These are phyloP conservation scores for Talaromyces sp. DNA, from an alignment of 2,329 filamentous ascomycete genomes.

Conservation along the genomic window DNA sequence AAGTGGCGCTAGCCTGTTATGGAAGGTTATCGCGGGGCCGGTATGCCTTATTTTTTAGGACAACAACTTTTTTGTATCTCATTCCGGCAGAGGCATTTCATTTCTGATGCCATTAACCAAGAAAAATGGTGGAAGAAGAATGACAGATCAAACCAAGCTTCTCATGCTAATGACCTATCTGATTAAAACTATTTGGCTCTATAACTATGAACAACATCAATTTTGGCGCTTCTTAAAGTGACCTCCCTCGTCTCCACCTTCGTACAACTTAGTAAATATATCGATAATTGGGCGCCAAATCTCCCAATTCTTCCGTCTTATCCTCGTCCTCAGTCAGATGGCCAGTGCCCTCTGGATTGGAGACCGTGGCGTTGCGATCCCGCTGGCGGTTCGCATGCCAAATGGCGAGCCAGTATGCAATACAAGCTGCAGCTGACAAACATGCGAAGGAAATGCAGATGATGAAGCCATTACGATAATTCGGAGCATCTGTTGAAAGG, in stretches of 20 bases:
- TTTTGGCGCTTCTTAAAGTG: too few species aligned
- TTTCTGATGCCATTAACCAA: too few species aligned
- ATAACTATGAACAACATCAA: too few species aligned
- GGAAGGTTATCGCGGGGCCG: slow-evolving; percentile 11
- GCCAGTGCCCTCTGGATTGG: slow-evolving; percentile 16
- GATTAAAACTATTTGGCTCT: too few species aligned
- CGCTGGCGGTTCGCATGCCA: slow-evolving; percentile 39
- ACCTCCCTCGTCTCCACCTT: too few species aligned
- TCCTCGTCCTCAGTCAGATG: slow-evolving; percentile 18
- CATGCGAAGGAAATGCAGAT: slow-evolving; percentile 71
- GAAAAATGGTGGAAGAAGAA: too few species aligned
- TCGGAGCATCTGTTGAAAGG: slow-evolving; percentile 60
- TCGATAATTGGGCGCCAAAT: slow-evolving; percentile 39
- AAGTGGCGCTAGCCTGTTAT: slow-evolving; percentile 9
- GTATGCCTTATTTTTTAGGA: background rate
- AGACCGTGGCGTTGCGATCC: slow-evolving; percentile 26
- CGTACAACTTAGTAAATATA: slow-evolving; percentile 34
- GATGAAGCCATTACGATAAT: slow-evolving; percentile 66
- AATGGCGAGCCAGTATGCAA: slow-evolving; percentile 34
- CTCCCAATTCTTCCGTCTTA: slow-evolving; percentile 35
- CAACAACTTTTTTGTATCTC: background rate
- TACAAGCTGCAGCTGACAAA: slow-evolving; percentile 54
- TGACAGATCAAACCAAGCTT: background rate
- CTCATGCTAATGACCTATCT: too few species aligned
- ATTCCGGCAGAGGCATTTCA: too few species aligned